A percentile compares a stretch with the other conserved stretches of the same genome.
Evolutionary conservation across 352 stramenopile species (phyloP).

Genomic region (Peronospora farinosa): DNA sequence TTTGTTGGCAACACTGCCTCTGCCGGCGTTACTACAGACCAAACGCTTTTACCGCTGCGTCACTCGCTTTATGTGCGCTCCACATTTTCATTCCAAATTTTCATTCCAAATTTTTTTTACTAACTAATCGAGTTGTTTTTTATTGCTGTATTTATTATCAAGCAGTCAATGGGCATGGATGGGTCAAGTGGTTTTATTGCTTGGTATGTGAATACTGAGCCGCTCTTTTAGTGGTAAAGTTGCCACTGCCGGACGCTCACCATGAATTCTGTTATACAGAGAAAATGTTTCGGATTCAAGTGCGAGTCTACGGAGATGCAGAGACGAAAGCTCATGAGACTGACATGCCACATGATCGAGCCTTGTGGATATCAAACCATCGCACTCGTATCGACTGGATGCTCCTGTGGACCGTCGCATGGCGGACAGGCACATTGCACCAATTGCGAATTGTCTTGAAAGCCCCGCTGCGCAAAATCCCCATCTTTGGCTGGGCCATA

Average conservation of each 20-base stretch:
- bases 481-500: constrained; percentile 84
- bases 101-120: background rate
- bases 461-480: constrained; percentile 55
- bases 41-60: constrained; percentile 44
- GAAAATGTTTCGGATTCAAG: constrained; percentile 52
- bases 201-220: constrained; percentile 30
- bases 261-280: constrained; percentile 26
- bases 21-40: constrained; percentile 18
- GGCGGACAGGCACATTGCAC: constrained; percentile 44
- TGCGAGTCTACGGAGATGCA: constrained; percentile 52
- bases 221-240: constrained; percentile 1
- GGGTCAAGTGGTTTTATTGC: constrained; percentile 54
- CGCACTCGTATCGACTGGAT: constrained; percentile 84
- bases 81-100: background rate
- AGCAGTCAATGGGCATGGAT: constrained; percentile 77
- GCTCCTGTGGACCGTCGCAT: constrained; percentile 66
- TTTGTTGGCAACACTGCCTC: constrained; percentile 33
- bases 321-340: constrained; percentile 50
- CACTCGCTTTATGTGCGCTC: constrained; percentile 47
- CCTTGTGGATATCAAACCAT: constrained; percentile 74
- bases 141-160: constrained; percentile 4
- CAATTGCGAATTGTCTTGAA: constrained; percentile 74
- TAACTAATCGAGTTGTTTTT: background rate
- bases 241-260: constrained; percentile 23
- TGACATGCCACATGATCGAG: constrained; percentile 42